phyloP scores from a whole-genome alignment of 257 asterid species.

The Cynanchum wilfordii region DNA sequence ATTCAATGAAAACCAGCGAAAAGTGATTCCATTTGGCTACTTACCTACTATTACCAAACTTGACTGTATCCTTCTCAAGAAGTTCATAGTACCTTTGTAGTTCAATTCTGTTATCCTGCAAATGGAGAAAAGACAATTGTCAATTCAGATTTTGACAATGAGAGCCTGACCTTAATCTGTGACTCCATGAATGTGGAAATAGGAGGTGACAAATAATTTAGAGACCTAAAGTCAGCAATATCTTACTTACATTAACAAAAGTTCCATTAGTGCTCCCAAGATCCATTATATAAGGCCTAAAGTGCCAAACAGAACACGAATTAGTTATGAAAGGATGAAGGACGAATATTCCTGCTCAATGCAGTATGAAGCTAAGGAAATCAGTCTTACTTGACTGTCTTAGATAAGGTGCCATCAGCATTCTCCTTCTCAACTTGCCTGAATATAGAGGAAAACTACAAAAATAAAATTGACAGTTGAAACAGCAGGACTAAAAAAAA shows the following conservation, averaged over 20 bases:
- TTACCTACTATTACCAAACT: slow-evolving; percentile 97
- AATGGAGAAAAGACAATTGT: slow-evolving; percentile 12
- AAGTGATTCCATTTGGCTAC: slow-evolving; percentile 15
- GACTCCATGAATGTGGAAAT: slow-evolving; percentile 13
- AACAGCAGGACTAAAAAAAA: background rate
- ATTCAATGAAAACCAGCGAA: background rate
- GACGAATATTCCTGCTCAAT: slow-evolving; percentile 13
- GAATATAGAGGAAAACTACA: slow-evolving; percentile 21
- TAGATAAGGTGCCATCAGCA: slow-evolving; percentile 64
- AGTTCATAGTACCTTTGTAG: slow-evolving; percentile 86
- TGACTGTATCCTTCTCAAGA: slow-evolving; percentile 75
- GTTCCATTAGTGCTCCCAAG: slow-evolving; percentile 98
- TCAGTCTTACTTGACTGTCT: slow-evolving; percentile 61
- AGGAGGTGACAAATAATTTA: background rate
- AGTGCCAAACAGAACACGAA: slow-evolving; percentile 16
- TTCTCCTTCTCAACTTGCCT: slow-evolving; percentile 93
- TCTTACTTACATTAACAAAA: slow-evolving; percentile 67
- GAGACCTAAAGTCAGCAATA: background rate
- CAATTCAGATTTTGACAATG: slow-evolving; percentile 3
- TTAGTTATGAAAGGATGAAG: slow-evolving; percentile 15
- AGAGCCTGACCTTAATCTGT: background rate
- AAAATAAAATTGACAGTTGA: slow-evolving; percentile 6
- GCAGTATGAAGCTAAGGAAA: slow-evolving; percentile 4
- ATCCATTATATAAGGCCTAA: slow-evolving; percentile 95
- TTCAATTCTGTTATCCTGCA: slow-evolving; percentile 75